phyloP scores from a whole-genome alignment of 148 eudicot species.

The Silene uniflora region DNA sequence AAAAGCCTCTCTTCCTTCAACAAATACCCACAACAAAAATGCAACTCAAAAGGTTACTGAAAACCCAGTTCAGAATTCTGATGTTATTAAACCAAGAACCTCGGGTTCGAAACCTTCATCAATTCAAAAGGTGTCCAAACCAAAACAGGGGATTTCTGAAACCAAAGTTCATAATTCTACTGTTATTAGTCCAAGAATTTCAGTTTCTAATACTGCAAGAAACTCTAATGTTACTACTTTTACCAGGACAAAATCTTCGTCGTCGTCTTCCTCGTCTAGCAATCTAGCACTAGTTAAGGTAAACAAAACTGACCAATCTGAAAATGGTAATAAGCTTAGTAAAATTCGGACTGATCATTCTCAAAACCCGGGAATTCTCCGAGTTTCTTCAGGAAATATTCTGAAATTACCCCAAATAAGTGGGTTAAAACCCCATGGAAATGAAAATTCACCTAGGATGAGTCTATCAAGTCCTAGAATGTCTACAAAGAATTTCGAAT shows the following conservation, averaged over 20 bases:
- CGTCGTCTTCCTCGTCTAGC: conserved; percentile 19
- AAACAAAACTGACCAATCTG: conserved; percentile 21
- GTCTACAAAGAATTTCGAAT: not conserved
- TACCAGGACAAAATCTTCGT: conserved; percentile 28
- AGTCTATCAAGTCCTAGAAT: conserved; percentile 8
- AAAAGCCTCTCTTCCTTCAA: conserved; percentile 24
- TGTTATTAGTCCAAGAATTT: conserved; percentile 1
- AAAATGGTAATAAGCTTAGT: not conserved
- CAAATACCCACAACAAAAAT: conserved; percentile 6
- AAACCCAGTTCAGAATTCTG: conserved; percentile 2
- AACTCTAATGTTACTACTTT: conserved; percentile 21
- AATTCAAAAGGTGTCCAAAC: not conserved
- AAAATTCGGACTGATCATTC: conserved; percentile 12
- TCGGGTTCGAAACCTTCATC: conserved; percentile 7
- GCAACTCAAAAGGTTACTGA: conserved; percentile 1
- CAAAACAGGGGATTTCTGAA: not conserved
- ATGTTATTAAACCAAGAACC: conserved; percentile 17
- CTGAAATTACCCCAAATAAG: conserved; percentile 42
- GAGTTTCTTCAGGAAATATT: conserved; percentile 47
- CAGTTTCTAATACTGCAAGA: not conserved
- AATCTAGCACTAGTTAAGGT: conserved; percentile 17
- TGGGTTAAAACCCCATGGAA: conserved; percentile 31
- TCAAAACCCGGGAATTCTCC: conserved; percentile 22
- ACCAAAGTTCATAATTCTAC: not conserved
- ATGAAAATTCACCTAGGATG: conserved; percentile 1